Base-by-base conservation (phyloP, 371 early-diverging fungal species). In the Actinomortierella ambigua region DNA sequence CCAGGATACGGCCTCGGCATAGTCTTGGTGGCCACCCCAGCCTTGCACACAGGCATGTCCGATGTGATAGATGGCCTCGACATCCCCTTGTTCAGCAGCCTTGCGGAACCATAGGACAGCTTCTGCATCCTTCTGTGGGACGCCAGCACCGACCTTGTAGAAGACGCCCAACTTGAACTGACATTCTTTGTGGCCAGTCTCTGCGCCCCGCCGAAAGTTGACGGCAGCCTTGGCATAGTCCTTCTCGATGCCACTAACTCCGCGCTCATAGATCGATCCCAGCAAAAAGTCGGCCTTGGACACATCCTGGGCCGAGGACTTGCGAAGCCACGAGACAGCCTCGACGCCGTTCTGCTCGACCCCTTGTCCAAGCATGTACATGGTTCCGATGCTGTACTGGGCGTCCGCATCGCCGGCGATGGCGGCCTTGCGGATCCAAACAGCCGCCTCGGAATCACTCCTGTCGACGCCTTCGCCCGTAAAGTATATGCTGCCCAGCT, bases 41-140 rank as follows among this genome's bases (percentile, higher is more conserved):
- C 93, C 95, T 65, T 92, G 82, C 61, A 90, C 90, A 76, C 88
- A 92, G 60, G 88, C 90, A 66, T 89, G 87, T 0, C 92, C 95
- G n/a, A 92, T 79, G 63, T 90, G 89, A 73, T 90, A 86, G 66
- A 90, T 88, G 39, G 93, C 90, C 39, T 88, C 68, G 17, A 87
- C 82, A 62, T 93, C 85, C 14, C 90, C 90, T 57, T 90, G 90
- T 13, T 79, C 57, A 1, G 92, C 91, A 6, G 93, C 90, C 59
- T 77, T 78, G 40, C 77, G 81, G 76, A 90, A 93, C 91, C 91
- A 93, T 56, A 76, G 76, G 22, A 83, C 80, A n/a, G 85, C 90
- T 28, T 81, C 55, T 47, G 55, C 69, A 34, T 84, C 79, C 66
- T 90, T 80, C 57, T 73, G 76, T 18, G 71, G 66, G 1, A 83